phyloP scores from a whole-genome alignment of 768 basidiomycete genomes.

The Podaxis carcinomalis region DNA sequence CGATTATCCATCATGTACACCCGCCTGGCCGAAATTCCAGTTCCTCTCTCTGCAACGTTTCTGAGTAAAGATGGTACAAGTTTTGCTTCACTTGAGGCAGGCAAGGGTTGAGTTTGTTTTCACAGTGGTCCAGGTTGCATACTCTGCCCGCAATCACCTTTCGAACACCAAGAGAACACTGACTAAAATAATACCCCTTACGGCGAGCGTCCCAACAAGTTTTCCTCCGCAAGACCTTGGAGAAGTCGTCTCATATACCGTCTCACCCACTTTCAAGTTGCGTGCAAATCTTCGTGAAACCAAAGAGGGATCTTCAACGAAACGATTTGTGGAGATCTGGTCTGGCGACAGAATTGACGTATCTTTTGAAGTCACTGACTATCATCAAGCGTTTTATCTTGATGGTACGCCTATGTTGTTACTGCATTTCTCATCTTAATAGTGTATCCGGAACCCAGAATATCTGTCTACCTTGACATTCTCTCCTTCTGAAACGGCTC shows the following conservation, averaged over 20 bases:
- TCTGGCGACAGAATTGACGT: constrained; percentile 35
- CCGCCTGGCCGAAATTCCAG: constrained; percentile 26
- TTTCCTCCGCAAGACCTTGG: constrained; percentile 30
- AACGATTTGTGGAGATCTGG: constrained; percentile 62
- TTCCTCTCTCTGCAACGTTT: constrained; percentile 25
- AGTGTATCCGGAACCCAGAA: constrained; percentile 30
- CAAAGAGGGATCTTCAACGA: constrained; percentile 29
- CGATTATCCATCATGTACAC: constrained; percentile 18
- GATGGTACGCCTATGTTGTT: constrained; percentile 40
- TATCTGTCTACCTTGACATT: constrained; percentile 49
- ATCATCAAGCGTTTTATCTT: constrained; percentile 55
- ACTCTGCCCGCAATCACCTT: constrained; percentile 45
- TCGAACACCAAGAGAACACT: constrained; percentile 44
- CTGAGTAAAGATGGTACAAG: constrained; percentile 14
- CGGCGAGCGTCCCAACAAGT: constrained; percentile 15
- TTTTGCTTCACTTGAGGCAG: background rate
- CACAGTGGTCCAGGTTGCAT: constrained; percentile 39
- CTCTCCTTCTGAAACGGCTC: constrained; percentile 43
- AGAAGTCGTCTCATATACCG: constrained; percentile 35
- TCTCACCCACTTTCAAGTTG: constrained; percentile 32
- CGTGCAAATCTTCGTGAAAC: constrained; percentile 31
- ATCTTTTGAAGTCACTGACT: constrained; percentile 52
- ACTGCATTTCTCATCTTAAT: background rate
- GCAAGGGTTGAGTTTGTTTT: background rate
- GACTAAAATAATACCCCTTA: constrained; percentile 32